Conservation (phyloP, 1,284 basidiomycete species). For the Heterobasidion irregulare region DNA sequence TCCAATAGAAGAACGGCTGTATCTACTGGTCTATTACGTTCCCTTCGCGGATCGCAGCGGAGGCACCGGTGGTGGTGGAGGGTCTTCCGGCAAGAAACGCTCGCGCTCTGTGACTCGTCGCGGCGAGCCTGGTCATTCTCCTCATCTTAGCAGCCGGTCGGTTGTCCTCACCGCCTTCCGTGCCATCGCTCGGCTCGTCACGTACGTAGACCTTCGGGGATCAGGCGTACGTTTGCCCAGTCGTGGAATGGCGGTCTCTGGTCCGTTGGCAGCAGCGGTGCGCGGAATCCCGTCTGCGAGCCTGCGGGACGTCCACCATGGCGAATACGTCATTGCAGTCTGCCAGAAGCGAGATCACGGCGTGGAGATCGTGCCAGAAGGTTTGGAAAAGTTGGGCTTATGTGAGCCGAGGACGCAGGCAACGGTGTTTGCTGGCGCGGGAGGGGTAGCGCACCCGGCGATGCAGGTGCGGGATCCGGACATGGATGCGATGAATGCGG, state of each 20-base stretch:
- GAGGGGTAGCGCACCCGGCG: constrained; percentile 13
- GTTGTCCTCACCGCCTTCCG: constrained; percentile 54
- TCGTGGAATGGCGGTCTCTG: constrained; percentile 57
- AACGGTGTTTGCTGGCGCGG: constrained; percentile 15
- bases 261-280: constrained; percentile 51
- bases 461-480: constrained; percentile 28
- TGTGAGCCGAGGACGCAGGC: constrained; percentile 22
- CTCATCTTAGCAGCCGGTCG: constrained; percentile 2
- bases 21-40: constrained; percentile 68
- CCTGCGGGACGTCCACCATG: constrained; percentile 20
- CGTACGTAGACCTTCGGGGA: constrained; percentile 57
- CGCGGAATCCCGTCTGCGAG: constrained; percentile 27
- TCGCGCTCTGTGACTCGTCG: constrained; percentile 21
- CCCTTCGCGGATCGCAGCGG: constrained; percentile 28
- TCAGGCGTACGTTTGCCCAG: constrained; percentile 67
- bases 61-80: neutral
- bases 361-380: constrained; percentile 64
- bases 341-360: constrained; percentile 56
- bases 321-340: constrained; percentile 45
- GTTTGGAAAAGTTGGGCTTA: constrained; percentile 58
- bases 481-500: constrained; percentile 25
- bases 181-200: constrained; percentile 58
- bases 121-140: constrained; percentile 10
- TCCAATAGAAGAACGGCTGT: constrained; percentile 48
- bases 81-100: constrained; percentile 20